Base-by-base conservation (phyloP, 1,284 basidiomycete species). In the Phylloporus sp. region DNA sequence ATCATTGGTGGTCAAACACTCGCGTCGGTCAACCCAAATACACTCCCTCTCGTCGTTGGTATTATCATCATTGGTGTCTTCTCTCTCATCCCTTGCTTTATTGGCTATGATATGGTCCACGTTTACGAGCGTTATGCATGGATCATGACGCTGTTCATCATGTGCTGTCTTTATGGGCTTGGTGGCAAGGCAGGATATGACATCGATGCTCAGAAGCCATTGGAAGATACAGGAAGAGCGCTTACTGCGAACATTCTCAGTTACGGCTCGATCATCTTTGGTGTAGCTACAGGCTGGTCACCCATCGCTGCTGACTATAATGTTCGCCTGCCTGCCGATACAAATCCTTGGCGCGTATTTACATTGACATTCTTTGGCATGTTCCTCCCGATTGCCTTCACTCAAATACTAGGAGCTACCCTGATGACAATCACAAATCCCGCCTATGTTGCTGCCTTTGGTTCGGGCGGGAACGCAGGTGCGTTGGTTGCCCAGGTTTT, bases 41-140 rank as follows among this genome's bases (percentile, higher is more conserved):
- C 82, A 0, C 79, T 86, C 8, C 80, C 85, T 0, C 78, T 86
- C 11, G 78, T 83, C 5, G 84, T 79, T 8, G 85, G 85, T 37
- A 81, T 86, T 64, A 78, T 85, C 64, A 83, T 86, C 58, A 79
- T 86, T 39, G 80, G 80, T 20, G 56, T 86, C 19, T 81, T 80
- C 69, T 82, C 78, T 58, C 71, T 86, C 32, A 75, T 86, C n/a
- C 85, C 85, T 23, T 86, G 85, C 67, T 85, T 86, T 66, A 72
- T 86, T 27, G 85, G 85, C 3, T 86, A 90, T 73, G 73, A 85
- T 67, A 79, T 88, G 64, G 81, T 90, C 17, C 88, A 89, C 73
- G 73, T 82, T 65, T 90, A 88, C 73, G 89, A 91, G 70, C 83
- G 88, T 19, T 90, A 87, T 68, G 85, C 88, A 12, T 92, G 90